These are phyloP conservation scores for Lentinula lateritia DNA, from an alignment of 768 basidiomycete genomes.

Conservation along the genomic window DNA sequence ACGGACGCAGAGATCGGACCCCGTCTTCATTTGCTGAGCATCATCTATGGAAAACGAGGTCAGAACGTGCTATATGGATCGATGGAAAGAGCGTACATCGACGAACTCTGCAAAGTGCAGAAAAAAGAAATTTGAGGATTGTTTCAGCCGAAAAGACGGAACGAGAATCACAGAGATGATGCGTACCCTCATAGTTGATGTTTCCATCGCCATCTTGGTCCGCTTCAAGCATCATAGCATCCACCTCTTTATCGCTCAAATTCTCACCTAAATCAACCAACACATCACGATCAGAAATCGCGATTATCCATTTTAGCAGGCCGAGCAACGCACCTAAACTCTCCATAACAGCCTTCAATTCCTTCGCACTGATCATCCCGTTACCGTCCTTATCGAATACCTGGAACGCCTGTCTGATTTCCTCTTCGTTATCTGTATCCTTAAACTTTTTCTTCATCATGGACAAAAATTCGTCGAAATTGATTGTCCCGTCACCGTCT, in stretches of 20 bases:
- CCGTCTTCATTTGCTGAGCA: constrained; percentile 23
- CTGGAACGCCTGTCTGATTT: constrained; percentile 39
- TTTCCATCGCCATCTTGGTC: constrained; percentile 80
- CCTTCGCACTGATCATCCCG: constrained; percentile 19
- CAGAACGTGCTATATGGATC: not conserved
- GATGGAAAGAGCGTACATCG: not conserved
- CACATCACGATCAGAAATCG: too few species aligned
- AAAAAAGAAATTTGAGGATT: not conserved
- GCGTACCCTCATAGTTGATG: constrained; percentile 63
- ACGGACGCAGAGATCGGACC: not conserved
- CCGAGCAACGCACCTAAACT: constrained; percentile 16
- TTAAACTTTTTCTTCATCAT: constrained; percentile 41
- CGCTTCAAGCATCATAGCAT: constrained; percentile 40
- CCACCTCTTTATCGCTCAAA: constrained; percentile 25
- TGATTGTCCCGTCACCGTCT: constrained; percentile 39
- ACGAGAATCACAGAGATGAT: constrained; percentile 3
- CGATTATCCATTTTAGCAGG: not conserved
- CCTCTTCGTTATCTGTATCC: constrained; percentile 36
- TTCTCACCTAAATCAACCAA: constrained; percentile 20
- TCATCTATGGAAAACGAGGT: constrained; percentile 18
- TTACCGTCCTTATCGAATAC: constrained; percentile 25
- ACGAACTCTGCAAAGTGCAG: not conserved
- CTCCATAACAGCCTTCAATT: constrained; percentile 23
- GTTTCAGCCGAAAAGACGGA: not conserved
- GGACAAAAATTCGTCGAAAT: constrained; percentile 38